A percentile compares a stretch with the other conserved stretches of the same genome.
These are phyloP conservation scores for Acmispon strigosus DNA, from an alignment of 306 rosid genomes.

Conservation along the genomic window DNA sequence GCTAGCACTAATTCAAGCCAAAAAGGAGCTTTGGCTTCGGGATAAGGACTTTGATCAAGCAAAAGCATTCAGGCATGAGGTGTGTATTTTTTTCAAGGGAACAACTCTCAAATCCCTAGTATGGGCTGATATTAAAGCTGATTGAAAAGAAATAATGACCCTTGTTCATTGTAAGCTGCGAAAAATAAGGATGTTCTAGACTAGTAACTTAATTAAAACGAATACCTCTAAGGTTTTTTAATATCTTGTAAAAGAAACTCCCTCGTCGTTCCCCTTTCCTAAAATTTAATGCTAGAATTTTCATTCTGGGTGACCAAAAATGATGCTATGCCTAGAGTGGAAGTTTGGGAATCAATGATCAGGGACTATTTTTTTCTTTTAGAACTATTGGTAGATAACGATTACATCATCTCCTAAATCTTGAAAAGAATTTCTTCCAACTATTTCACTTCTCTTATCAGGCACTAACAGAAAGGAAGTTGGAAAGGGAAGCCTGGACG, in stretches of 20 bases:
- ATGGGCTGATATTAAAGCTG: background rate
- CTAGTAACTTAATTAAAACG: background rate
- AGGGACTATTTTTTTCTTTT: background rate
- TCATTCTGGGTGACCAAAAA: background rate
- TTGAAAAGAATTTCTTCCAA: background rate
- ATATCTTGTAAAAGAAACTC: background rate
- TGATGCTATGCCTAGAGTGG: background rate
- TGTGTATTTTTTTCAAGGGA: conserved; percentile 5
- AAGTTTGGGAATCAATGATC: background rate
- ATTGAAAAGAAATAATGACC: background rate
- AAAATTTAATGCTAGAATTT: background rate
- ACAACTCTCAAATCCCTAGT: background rate
- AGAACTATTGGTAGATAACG: background rate
- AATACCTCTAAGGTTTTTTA: background rate
- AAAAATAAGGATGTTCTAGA: background rate
- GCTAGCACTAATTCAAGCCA: conserved; percentile 63
- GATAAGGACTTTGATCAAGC: conserved; percentile 26
- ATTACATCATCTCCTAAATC: background rate
- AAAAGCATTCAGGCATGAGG: conserved; percentile 25
- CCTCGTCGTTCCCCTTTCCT: background rate
- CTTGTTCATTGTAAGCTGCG: background rate
- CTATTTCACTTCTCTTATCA: conserved; percentile 18
- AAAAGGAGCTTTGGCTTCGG: conserved; percentile 39
- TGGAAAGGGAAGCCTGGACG: conserved; percentile 72
- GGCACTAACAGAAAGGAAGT: conserved; percentile 40